Conservation (phyloP, 371 early-diverging fungal species). For the Coemansia sp. region DNA sequence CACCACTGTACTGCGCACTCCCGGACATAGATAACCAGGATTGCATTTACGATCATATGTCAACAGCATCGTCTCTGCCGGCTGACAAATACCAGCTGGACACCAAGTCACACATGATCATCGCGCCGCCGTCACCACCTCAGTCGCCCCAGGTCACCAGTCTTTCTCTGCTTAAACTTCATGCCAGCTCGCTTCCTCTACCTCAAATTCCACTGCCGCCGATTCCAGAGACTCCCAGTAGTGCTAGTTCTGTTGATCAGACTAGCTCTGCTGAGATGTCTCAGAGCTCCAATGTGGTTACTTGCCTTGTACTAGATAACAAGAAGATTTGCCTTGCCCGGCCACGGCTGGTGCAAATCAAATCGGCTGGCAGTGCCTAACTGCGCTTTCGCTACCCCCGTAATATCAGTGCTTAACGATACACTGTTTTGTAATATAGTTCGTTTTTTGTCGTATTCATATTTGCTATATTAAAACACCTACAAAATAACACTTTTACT, state of each 20-base stretch:
- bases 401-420: not conserved
- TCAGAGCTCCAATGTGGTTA: not conserved
- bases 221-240: slow-evolving; percentile 5
- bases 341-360: slow-evolving; percentile 36
- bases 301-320: slow-evolving; percentile 31
- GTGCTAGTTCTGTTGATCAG: not conserved
- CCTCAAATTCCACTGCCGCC: slow-evolving; percentile 6
- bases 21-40: not conserved
- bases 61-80: slow-evolving; percentile 11
- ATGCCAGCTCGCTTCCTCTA: slow-evolving; percentile 7
- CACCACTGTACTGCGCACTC: not conserved
- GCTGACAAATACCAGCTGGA: slow-evolving; percentile 12
- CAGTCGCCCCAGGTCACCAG: slow-evolving; percentile 18
- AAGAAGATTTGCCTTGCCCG: slow-evolving; percentile 42
- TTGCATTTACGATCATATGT: not conserved
- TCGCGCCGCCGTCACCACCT: slow-evolving; percentile 31
- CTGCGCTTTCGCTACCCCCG: not conserved
- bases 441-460: not conserved
- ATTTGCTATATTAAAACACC: not conserved
- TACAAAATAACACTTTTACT: too few relatives aligned
- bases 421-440: not conserved
- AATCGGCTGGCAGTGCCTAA: not conserved
- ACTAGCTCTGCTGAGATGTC: not conserved
- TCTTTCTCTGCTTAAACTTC: not conserved
- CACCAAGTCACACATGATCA: slow-evolving; percentile 6